A percentile compares a stretch with the other conserved stretches of the same genome.
These are phyloP conservation scores for Nakazawaea molendinolei DNA, from an alignment of 805 yeast species.

Conservation along the genomic window DNA sequence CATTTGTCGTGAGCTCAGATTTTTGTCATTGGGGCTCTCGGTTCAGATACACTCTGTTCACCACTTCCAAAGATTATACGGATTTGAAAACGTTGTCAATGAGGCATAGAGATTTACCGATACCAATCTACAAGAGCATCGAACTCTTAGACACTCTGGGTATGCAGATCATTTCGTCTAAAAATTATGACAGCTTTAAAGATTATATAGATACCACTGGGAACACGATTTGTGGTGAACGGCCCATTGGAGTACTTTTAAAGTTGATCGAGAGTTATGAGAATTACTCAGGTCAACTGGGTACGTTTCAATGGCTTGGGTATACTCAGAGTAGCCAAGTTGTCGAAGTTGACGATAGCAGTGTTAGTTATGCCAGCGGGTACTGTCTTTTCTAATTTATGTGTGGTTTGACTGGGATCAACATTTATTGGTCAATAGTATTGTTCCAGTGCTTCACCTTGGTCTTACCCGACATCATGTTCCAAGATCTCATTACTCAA, in stretches of 20 bases:
- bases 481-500: too few relatives aligned
- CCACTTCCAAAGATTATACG: conserved; percentile 26
- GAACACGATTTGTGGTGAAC: conserved; percentile 91
- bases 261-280: conserved; percentile 37
- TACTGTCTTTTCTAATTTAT: conserved; percentile 27
- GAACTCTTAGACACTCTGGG: conserved; percentile 66
- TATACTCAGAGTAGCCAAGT: conserved; percentile 73
- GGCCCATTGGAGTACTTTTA: conserved; percentile 66
- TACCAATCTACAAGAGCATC: conserved; percentile 66
- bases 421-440: too few relatives aligned
- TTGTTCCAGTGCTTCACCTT: too few relatives aligned
- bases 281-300: conserved; percentile 16
- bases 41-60: conserved; percentile 52
- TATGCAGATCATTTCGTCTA: conserved; percentile 53
- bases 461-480: too few relatives aligned
- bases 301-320: conserved; percentile 60
- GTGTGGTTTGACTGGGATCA: too few relatives aligned
- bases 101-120: conserved; percentile 3
- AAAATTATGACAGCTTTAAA: conserved; percentile 55
- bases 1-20: conserved; percentile 81
- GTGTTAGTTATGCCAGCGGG: conserved; percentile 92
- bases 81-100: conserved; percentile 13
- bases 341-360: conserved; percentile 44
- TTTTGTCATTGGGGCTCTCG: conserved; percentile 92
- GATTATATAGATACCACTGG: conserved; percentile 63